Percentiles rank a stretch among this genome's conserved stretches.
phyloP scores from a whole-genome alignment of 2,329 filamentous ascomycete species.

The Ophiostoma piceae region DNA sequence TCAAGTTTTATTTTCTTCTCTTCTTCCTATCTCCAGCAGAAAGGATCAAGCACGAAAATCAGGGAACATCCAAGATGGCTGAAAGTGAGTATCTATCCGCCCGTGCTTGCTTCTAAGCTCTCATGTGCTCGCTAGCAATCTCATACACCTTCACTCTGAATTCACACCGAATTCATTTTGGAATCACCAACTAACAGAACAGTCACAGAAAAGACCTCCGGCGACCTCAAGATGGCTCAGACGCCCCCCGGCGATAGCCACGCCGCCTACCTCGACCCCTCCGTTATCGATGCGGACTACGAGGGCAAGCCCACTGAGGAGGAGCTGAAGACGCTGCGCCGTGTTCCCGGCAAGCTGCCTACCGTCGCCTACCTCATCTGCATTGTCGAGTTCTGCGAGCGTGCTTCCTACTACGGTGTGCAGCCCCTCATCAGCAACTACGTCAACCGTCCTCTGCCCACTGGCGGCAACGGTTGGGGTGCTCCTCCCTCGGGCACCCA shows the following conservation, averaged over 20 bases:
- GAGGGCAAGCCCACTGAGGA: slow-evolving; percentile 55
- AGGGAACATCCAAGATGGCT: slow-evolving; percentile 19
- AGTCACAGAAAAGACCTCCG: slow-evolving; percentile 16
- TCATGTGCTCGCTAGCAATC: neutral
- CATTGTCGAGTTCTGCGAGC: slow-evolving; percentile 69
- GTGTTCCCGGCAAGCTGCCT: slow-evolving; percentile 60
- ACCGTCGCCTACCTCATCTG: slow-evolving; percentile 64
- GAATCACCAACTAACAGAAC: neutral
- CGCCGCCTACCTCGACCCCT: slow-evolving; percentile 22
- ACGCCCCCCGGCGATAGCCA: slow-evolving; percentile 21
- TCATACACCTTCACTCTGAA: neutral
- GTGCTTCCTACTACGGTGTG: slow-evolving; percentile 72
- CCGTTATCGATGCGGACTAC: slow-evolving; percentile 27
- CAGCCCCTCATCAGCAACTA: slow-evolving; percentile 65
- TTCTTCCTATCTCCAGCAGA: slow-evolving; percentile 7
- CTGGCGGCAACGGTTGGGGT: slow-evolving; percentile 47
- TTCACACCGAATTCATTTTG: neutral
- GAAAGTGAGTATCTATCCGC: slow-evolving; percentile 16
- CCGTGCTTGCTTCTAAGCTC: neutral
- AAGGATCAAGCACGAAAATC: slow-evolving; percentile 14
- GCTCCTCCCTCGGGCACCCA: slow-evolving; percentile 39
- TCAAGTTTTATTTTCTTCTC: neutral
- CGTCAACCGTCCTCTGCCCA: slow-evolving; percentile 52
- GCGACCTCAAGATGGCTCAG: slow-evolving; percentile 19
- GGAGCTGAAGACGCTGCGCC: slow-evolving; percentile 55